Base-by-base conservation (phyloP, 768 basidiomycete genomes). In the Tulasnella sp. region DNA sequence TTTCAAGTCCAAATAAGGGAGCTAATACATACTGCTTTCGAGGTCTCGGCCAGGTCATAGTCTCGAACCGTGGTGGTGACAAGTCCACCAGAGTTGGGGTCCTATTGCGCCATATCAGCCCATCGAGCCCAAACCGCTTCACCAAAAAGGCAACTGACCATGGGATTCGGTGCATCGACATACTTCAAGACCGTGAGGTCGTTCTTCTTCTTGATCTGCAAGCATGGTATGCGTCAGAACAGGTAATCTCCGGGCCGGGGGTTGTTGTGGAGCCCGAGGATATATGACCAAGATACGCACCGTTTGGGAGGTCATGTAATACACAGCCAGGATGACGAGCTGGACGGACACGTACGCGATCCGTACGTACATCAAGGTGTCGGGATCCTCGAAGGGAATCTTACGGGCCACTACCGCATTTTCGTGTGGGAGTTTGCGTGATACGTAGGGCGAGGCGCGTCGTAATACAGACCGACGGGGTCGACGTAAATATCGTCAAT, bases 121-220 rank as follows among this genome's bases (percentile, higher is more conserved):
- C 24, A 52, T 27, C 27, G 1, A 31, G 0, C 27, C 27, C 56
- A 42, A 79, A n/a, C 27, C 1, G 39, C 73, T 46, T 44, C 44
- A 1, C 21, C 56, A 14, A 52, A 4, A 27, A n/a, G n/a, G n/a
- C 27, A n/a, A 87, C 89, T 80, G 78, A 94, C 94, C 92, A 97
- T 92, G 3, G 94, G 89, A 82, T 86, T 89, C 71, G 90, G 85
- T 1, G 92, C 88, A 83, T 97, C 89, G 90, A 77, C 94, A 86
- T 97, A 99, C 90, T 98, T 99, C 83, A 99, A 88, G 38, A 97
- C 94, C 1, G 95, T 95, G 85, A 93, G 90, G 87, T 99, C 97
- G 83, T 99, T 99, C 91, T 96, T 97, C 83, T 89, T 86, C 89
- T 94, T 97, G 86, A 98, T 91, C 95, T 98, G 80, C 80, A 82